Evolutionary conservation across 2,329 filamentous ascomycete species (phyloP).

Genomic region (Chrysoporthe deuterocubensis): DNA sequence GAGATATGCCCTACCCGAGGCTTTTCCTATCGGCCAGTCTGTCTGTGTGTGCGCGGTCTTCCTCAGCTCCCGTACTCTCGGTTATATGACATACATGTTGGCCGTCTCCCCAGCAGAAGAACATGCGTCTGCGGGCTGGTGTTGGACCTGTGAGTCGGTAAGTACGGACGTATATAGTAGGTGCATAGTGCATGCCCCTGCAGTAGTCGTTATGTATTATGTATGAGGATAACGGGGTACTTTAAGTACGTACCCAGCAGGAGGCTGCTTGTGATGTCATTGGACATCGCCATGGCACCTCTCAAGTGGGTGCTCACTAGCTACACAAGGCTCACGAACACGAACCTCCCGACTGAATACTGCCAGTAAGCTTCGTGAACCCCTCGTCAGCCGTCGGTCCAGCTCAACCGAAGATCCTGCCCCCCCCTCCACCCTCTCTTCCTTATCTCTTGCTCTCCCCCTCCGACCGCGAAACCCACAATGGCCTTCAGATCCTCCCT

Average conservation of each 20-base stretch:
- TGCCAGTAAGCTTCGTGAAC: background rate
- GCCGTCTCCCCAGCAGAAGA: background rate
- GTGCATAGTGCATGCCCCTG: background rate
- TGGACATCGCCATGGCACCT: background rate
- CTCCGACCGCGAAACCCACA: background rate
- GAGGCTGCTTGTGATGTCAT: background rate
- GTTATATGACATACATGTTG: background rate
- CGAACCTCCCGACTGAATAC: background rate
- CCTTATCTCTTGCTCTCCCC: background rate
- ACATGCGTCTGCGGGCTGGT: background rate
- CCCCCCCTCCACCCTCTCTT: too few species aligned
- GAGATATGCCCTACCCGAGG: too few species aligned
- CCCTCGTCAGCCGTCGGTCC: background rate
- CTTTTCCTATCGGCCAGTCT: too few species aligned
- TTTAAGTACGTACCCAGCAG: background rate
- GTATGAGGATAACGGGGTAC: background rate
- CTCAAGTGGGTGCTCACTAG: background rate
- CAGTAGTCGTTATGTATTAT: background rate
- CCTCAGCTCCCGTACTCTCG: too few species aligned
- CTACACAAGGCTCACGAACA: background rate
- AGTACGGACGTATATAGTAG: background rate
- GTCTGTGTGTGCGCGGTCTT: too few species aligned
- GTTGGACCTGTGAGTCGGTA: background rate
- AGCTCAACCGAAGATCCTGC: background rate
- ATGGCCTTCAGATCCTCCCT: conserved; percentile 28